Percentiles rank a stretch among this genome's conserved stretches.
Evolutionary conservation across 257 asterid species (phyloP).

Genomic region (Penstemon eatonii): DNA sequence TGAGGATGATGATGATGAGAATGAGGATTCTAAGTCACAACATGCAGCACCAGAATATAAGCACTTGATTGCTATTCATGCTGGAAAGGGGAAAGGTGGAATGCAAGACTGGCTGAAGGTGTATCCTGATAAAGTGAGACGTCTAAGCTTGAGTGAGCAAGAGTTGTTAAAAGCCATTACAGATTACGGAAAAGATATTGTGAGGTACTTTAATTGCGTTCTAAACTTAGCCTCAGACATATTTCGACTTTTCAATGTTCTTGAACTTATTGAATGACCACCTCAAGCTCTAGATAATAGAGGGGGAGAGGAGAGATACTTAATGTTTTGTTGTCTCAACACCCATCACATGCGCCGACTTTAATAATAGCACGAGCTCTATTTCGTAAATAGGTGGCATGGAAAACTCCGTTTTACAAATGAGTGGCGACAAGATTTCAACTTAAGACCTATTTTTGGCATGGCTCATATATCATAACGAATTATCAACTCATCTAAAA

Average conservation of each 20-base stretch:
- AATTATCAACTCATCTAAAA: no score
- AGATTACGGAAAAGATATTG: conserved; percentile 60
- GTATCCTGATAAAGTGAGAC: conserved; percentile 74
- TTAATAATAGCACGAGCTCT: no score
- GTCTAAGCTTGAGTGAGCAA: conserved; percentile 94
- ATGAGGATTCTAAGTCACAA: conserved; percentile 39
- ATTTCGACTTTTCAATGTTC: conserved; percentile 6
- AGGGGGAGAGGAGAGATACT: no score
- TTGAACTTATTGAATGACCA: no score
- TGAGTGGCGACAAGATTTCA: no score
- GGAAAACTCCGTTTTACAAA: no score
- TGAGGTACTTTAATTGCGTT: conserved; percentile 53
- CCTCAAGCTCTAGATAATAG: no score
- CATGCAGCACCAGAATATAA: conserved; percentile 55
- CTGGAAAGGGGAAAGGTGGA: conserved; percentile 87
- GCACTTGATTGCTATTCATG: conserved; percentile 82
- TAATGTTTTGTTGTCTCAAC: no score
- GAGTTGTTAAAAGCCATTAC: conserved; percentile 75
- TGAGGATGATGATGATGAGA: conserved; percentile 35
- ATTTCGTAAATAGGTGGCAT: no score
- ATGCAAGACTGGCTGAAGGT: conserved; percentile 64
- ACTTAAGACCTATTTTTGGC: no score
- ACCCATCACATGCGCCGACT: no score
- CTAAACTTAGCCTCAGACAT: conserved; percentile 6
- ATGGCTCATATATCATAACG: no score